Conservation (phyloP, 2,329 filamentous ascomycete genomes). For the Rhytidhysteron rufulum region DNA sequence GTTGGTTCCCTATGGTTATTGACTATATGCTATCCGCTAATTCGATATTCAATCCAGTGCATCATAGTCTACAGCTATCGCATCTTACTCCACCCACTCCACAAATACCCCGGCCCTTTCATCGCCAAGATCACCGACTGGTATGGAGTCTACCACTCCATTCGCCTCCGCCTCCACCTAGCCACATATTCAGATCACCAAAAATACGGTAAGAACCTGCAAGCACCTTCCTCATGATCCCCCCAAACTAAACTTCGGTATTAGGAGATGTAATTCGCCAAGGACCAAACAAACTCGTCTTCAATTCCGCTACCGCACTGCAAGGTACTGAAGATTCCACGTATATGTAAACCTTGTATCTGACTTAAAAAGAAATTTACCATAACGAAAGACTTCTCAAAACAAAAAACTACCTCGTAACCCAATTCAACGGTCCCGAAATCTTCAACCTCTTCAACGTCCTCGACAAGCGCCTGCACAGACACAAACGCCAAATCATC, state of each 20-base stretch:
- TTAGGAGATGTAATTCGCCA: not conserved
- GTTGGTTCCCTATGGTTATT: no score
- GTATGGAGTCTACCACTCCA: slow-evolving; percentile 56
- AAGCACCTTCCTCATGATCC: no score
- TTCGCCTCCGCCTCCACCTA: slow-evolving; percentile 67
- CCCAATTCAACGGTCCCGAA: slow-evolving; percentile 11
- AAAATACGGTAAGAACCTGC: slow-evolving; percentile 60
- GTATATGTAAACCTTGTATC: not conserved
- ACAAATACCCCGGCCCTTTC: slow-evolving; percentile 31
- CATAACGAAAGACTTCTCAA: slow-evolving; percentile 39
- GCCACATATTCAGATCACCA: slow-evolving; percentile 58
- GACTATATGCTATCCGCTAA: no score
- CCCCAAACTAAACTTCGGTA: no score
- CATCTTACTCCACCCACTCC: slow-evolving; percentile 29
- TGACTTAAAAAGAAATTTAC: slow-evolving; percentile 26
- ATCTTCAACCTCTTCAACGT: slow-evolving; percentile 7
- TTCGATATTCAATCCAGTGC: no score
- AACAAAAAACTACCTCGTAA: slow-evolving; percentile 37
- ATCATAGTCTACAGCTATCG: slow-evolving; percentile 14
- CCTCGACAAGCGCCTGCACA: slow-evolving; percentile 34
- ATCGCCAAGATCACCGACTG: slow-evolving; percentile 12
- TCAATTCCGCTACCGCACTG: not conserved
- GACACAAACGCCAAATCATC: slow-evolving; percentile 36
- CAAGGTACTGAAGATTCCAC: not conserved
- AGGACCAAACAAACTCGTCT: not conserved